Conservation (phyloP, 495 filamentous ascomycete genomes). For the Aspergillus olivimuriae region DNA sequence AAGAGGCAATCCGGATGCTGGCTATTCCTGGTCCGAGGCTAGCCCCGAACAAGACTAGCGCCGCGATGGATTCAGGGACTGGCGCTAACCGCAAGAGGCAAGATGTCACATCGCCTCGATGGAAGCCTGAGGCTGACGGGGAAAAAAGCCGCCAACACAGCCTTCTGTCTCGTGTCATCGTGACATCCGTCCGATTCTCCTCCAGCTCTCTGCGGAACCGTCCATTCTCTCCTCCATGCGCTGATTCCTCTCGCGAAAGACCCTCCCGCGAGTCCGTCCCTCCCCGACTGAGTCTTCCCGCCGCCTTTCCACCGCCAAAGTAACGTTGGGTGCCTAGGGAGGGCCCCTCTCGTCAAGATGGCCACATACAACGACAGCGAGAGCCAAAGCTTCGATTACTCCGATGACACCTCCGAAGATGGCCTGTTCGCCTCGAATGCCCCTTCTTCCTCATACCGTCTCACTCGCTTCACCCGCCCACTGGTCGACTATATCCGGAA, state of each 20-base stretch:
- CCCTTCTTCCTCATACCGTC: not conserved
- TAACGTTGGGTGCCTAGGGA: not conserved
- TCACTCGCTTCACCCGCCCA: constrained; percentile 23
- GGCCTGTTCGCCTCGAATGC: no score
- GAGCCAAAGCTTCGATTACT: constrained; percentile 15
- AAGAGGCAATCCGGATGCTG: no score
- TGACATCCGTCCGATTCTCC: no score
- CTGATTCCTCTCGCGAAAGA: no score
- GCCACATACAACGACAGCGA: constrained; percentile 3
- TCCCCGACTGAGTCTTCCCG: not conserved
- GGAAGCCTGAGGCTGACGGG: not conserved
- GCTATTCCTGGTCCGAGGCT: no score
- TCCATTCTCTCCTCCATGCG: no score
- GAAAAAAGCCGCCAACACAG: no score
- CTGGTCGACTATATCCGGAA: constrained; percentile 42
- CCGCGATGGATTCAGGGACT: no score
- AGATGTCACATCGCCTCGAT: not conserved
- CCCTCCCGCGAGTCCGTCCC: not conserved
- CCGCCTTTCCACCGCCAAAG: not conserved
- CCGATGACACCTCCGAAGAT: constrained; percentile 15
- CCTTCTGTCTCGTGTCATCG: no score
- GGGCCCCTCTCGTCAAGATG: not conserved
- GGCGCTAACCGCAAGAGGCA: not conserved
- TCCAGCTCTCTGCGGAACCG: no score
- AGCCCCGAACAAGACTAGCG: no score